A percentile compares a stretch with the other conserved stretches of the same genome.
Evolutionary conservation across 192 early-diverging fungal species (phyloP).

Genomic region (Umbelopsis isabellina): DNA sequence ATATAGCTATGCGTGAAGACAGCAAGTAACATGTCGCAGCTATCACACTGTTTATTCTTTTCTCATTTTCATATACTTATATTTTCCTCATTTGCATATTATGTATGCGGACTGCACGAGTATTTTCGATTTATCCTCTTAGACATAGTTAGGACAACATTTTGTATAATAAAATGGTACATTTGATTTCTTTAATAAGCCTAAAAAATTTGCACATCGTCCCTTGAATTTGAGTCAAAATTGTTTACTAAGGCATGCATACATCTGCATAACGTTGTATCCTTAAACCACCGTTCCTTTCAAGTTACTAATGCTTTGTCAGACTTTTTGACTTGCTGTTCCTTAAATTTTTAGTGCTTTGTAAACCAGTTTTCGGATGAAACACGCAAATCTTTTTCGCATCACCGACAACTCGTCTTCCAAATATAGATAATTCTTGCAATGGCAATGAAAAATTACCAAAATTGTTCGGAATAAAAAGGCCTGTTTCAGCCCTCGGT

Average conservation of each 20-base stretch:
- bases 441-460: neutral
- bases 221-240: too few species aligned
- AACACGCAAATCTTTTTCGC: neutral
- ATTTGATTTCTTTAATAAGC: neutral
- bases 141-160: neutral
- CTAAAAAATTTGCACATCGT: neutral
- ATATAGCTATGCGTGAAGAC: conserved; percentile 2
- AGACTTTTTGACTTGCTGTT: too few species aligned
- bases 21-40: neutral
- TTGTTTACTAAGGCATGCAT: too few species aligned
- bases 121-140: too few species aligned
- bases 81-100: neutral
- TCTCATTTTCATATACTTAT: neutral
- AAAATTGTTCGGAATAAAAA: neutral
- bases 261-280: too few species aligned
- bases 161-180: conserved; percentile 5
- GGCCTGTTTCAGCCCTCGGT: neutral
- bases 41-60: neutral
- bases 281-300: too few species aligned
- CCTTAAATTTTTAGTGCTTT: neutral
- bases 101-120: neutral
- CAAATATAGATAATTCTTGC: neutral
- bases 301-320: too few species aligned
- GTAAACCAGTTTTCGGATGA: neutral
- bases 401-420: neutral